These are phyloP conservation scores for Tuber umbilicatum DNA, from an alignment of 495 filamentous ascomycete genomes.

Conservation along the genomic window DNA sequence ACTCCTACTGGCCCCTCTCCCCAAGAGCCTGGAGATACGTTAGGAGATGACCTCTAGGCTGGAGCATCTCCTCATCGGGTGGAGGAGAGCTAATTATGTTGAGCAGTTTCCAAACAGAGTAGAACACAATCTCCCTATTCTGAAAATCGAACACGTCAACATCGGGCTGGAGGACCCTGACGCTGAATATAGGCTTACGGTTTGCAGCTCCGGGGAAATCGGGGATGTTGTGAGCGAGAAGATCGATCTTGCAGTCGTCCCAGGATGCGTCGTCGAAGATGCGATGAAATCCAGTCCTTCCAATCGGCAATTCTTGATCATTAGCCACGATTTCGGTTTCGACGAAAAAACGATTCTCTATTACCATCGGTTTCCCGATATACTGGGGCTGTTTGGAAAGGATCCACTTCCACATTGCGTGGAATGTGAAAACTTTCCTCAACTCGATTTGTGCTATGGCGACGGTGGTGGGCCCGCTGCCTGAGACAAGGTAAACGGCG, in stretches of 20 bases:
- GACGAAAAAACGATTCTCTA: neutral
- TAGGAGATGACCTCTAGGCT: neutral
- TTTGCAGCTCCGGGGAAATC: slow-evolving; percentile 1
- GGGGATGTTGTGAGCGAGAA: slow-evolving; percentile 1
- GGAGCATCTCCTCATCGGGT: neutral
- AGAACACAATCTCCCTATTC: slow-evolving; percentile 5
- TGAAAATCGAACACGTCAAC: slow-evolving; percentile 2
- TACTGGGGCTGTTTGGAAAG: neutral
- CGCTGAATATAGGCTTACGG: neutral
- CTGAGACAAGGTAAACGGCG: neutral
- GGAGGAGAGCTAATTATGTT: neutral
- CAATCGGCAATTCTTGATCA: neutral
- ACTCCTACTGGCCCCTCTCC: neutral
- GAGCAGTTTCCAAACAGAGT: slow-evolving; percentile 3
- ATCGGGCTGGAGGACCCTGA: neutral
- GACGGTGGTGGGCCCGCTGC: neutral
- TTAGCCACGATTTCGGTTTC: neutral
- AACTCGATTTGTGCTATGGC: neutral
- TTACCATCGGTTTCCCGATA: neutral
- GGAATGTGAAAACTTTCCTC: neutral
- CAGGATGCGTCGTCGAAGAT: slow-evolving; percentile 1
- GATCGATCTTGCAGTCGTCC: neutral
- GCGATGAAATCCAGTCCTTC: neutral
- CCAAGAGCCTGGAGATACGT: neutral
- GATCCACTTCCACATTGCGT: neutral